phyloP scores from a whole-genome alignment of 2,329 filamentous ascomycete species.

The Curvularia sp. region DNA sequence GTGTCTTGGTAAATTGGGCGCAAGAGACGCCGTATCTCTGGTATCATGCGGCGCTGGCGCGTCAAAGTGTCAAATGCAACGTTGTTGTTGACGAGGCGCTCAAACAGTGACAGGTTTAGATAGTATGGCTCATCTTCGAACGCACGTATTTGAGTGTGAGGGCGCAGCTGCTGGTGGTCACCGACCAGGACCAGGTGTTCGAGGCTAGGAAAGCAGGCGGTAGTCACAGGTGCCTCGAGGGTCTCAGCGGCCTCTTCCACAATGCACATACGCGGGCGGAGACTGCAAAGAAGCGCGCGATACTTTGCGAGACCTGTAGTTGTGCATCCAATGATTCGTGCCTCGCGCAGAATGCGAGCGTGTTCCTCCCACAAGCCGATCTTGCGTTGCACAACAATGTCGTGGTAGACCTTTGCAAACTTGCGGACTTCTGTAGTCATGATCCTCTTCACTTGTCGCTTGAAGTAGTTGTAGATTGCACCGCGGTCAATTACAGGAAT shows the following conservation, averaged over 20 bases:
- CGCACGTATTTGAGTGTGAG: constrained; percentile 67
- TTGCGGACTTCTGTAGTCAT: constrained; percentile 58
- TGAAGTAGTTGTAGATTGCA: constrained; percentile 70
- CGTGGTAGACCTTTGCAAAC: constrained; percentile 59
- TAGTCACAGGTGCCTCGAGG: constrained; percentile 68
- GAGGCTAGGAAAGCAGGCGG: constrained; percentile 66
- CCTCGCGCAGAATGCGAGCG: constrained; percentile 52
- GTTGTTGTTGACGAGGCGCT: constrained; percentile 72
- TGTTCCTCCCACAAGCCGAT: constrained; percentile 66
- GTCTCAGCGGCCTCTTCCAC: constrained; percentile 85
- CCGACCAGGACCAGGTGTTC: constrained; percentile 74
- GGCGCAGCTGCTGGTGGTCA: constrained; percentile 80
- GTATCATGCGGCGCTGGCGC: constrained; percentile 76
- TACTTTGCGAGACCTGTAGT: constrained; percentile 85
- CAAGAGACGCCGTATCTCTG: constrained; percentile 68
- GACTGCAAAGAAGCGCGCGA: constrained; percentile 69
- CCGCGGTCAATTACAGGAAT: constrained; percentile 65
- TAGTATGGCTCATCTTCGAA: constrained; percentile 68
- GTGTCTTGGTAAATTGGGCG: constrained; percentile 65
- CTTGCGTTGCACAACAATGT: constrained; percentile 60
- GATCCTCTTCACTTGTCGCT: constrained; percentile 59
- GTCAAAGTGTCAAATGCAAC: constrained; percentile 70
- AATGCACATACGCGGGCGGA: constrained; percentile 72
- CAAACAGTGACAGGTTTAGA: constrained; percentile 78
- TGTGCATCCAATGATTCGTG: constrained; percentile 71